Conservation (phyloP, 164 flowering plant genomes). For the Sedum album region DNA sequence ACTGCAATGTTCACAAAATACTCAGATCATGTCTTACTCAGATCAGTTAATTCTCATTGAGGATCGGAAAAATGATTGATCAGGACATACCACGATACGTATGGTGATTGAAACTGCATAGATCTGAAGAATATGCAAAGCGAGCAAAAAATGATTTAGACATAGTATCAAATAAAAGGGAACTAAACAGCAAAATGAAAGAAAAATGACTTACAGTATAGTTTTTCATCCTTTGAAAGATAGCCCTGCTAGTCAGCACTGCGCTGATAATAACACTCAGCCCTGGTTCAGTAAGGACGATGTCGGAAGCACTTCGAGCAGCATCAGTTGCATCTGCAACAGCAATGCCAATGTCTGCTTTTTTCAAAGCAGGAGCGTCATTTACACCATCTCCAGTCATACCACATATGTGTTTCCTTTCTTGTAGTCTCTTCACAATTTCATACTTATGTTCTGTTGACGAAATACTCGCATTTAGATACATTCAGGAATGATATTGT, state of each 20-base stretch:
- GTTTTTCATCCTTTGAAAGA: too few relatives aligned
- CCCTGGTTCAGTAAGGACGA: too few relatives aligned
- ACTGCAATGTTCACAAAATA: conserved; percentile 16
- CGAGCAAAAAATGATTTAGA: not conserved
- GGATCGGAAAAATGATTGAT: not conserved
- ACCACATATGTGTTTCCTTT: conserved; percentile 5
- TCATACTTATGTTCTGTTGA: too few relatives aligned
- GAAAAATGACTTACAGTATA: conserved; percentile 26
- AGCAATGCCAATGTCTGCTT: too few relatives aligned
- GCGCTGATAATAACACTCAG: conserved; percentile 9
- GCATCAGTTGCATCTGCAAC: too few relatives aligned
- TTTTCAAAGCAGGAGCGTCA: too few relatives aligned
- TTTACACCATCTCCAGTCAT: too few relatives aligned
- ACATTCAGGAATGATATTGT: not conserved
- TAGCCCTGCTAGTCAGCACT: conserved; percentile 10
- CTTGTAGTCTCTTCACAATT: conserved; percentile 10
- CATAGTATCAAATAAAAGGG: not conserved
- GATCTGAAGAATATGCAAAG: conserved; percentile 17
- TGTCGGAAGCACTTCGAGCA: too few relatives aligned
- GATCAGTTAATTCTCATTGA: too few relatives aligned
- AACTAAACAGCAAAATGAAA: not conserved
- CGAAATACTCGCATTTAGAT: not conserved
- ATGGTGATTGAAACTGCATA: too few relatives aligned
- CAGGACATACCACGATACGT: not conserved
- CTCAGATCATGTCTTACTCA: too few relatives aligned